phyloP scores from a whole-genome alignment of 2,329 filamentous ascomycete genomes.

The Phoma sp. region DNA sequence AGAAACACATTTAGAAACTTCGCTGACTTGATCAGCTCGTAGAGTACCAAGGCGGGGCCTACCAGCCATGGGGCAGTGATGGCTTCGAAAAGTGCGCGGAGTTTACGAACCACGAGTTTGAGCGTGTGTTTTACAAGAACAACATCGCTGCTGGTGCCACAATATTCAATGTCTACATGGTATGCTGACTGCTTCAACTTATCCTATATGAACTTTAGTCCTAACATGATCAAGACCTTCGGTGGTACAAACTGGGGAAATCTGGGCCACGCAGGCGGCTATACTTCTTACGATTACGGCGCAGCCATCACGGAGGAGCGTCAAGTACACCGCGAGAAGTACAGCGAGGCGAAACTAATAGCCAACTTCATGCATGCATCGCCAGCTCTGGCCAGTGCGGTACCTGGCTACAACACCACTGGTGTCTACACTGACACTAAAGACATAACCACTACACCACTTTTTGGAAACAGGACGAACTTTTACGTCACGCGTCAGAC shows the following conservation, averaged over 20 bases:
- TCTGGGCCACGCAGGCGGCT: slow-evolving; percentile 67
- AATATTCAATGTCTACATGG: slow-evolving; percentile 77
- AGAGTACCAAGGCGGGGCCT: slow-evolving; percentile 72
- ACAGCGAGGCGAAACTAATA: slow-evolving; percentile 76
- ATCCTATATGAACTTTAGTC: not conserved
- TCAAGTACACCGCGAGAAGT: slow-evolving; percentile 73
- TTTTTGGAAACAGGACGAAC: slow-evolving; percentile 61
- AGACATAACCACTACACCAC: slow-evolving; percentile 65
- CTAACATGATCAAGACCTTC: slow-evolving; percentile 54
- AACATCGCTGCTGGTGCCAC: slow-evolving; percentile 68
- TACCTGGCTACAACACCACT: slow-evolving; percentile 29
- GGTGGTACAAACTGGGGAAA: slow-evolving; percentile 89
- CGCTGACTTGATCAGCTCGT: slow-evolving; percentile 45
- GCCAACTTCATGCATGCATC: slow-evolving; percentile 76
- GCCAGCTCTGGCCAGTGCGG: slow-evolving; percentile 67
- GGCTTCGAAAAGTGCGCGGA: slow-evolving; percentile 71
- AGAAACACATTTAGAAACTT: not conserved
- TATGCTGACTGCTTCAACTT: slow-evolving; percentile 1
- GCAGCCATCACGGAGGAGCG: slow-evolving; percentile 72
- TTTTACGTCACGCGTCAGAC: slow-evolving; percentile 72
- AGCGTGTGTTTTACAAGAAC: slow-evolving; percentile 80
- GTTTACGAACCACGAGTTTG: slow-evolving; percentile 74
- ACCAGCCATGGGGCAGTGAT: slow-evolving; percentile 74
- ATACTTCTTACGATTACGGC: slow-evolving; percentile 65
- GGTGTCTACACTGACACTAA: slow-evolving; percentile 37